Evolutionary conservation across 768 basidiomycete genomes (phyloP).

Genomic region (Mycena latifolia): DNA sequence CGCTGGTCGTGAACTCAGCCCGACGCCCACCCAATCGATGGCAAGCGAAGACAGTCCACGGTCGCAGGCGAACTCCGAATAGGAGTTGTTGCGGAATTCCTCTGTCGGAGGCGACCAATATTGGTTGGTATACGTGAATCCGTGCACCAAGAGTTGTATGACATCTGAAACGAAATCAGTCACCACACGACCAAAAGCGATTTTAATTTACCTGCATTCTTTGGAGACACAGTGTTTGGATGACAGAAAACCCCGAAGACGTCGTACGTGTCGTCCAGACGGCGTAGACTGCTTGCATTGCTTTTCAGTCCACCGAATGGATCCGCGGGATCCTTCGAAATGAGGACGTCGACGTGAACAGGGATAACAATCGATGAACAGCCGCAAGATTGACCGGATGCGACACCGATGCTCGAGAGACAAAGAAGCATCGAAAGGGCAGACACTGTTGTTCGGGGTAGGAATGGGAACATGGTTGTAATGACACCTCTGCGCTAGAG

Average conservation of each 20-base stretch:
- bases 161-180: not conserved
- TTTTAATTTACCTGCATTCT: not conserved
- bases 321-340: slow-evolving; percentile 8
- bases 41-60: slow-evolving; percentile 3
- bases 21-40: slow-evolving; percentile 9
- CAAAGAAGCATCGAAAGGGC: not conserved
- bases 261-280: slow-evolving; percentile 7
- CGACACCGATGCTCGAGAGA: no score
- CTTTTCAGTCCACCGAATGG: slow-evolving; percentile 1
- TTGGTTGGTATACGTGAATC: slow-evolving; percentile 9
- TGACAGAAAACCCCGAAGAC: slow-evolving; percentile 1
- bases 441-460: slow-evolving; percentile 14
- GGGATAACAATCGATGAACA: slow-evolving; percentile 7
- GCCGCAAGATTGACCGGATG: not conserved
- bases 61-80: slow-evolving; percentile 4
- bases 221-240: not conserved
- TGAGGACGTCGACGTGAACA: slow-evolving; percentile 7
- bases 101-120: slow-evolving; percentile 6
- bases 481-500: slow-evolving; percentile 17
- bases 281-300: slow-evolving; percentile 13
- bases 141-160: slow-evolving; percentile 6
- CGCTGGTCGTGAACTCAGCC: slow-evolving; percentile 3
- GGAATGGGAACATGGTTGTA: slow-evolving; percentile 13
- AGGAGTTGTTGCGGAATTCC: slow-evolving; percentile 17
- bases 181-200: not conserved